phyloP scores from a whole-genome alignment of 139 green algal genomes.

The Dunaliella primolecta region DNA sequence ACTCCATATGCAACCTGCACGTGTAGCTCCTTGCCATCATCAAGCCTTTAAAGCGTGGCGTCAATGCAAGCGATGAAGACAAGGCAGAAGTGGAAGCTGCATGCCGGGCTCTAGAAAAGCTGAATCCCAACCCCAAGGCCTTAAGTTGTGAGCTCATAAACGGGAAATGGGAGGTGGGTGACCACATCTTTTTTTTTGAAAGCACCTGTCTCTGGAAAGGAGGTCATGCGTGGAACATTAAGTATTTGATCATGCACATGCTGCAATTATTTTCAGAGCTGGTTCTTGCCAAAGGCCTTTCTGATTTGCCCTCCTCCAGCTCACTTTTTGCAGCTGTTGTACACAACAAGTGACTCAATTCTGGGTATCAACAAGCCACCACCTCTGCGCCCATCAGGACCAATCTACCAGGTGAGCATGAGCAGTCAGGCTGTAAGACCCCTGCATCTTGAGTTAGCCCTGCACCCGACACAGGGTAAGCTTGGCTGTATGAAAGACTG shows the following conservation, averaged over 20 bases:
- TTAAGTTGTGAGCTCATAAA: slow-evolving; percentile 6
- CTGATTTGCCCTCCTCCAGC: not conserved
- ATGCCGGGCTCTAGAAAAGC: not conserved
- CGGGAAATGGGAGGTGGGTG: slow-evolving; percentile 13
- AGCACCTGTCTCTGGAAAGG: not conserved
- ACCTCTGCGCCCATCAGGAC: slow-evolving; percentile 68
- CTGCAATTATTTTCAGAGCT: not conserved
- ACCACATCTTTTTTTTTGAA: not conserved
- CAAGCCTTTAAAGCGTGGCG: slow-evolving; percentile 23
- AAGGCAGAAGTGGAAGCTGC: not conserved
- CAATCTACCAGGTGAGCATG: slow-evolving; percentile 81
- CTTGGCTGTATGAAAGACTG: no score
- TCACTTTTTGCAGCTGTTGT: slow-evolving; percentile 84
- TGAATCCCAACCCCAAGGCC: slow-evolving; percentile 3
- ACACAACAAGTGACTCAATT: slow-evolving; percentile 85
- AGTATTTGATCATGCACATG: not conserved
- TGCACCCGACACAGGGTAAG: no score
- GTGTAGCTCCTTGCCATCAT: slow-evolving; percentile 14
- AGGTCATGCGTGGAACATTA: no score
- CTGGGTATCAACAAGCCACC: slow-evolving; percentile 60
- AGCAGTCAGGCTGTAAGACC: no score
- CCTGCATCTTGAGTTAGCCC: no score
- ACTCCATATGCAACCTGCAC: not conserved
- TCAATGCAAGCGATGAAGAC: not conserved
- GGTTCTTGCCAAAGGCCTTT: not conserved